phyloP scores from a whole-genome alignment of 768 basidiomycete species.

The Psilocybe azurescens region DNA sequence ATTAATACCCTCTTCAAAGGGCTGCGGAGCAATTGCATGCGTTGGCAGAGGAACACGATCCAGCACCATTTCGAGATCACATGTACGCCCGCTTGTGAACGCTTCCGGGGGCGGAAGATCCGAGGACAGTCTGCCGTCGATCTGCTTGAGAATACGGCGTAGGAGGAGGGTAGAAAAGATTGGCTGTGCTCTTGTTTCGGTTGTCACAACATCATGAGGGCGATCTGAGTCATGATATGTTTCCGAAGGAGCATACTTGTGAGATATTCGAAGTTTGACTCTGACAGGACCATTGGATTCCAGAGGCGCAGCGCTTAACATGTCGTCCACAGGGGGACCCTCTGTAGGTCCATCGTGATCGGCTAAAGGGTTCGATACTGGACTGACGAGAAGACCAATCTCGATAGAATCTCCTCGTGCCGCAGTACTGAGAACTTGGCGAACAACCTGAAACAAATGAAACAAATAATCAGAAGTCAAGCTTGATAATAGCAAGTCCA shows the following conservation, averaged over 20 bases:
- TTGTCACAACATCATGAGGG: constrained; percentile 23
- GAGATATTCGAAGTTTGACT: constrained; percentile 53
- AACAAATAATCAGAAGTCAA: constrained; percentile 4
- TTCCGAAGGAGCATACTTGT: constrained; percentile 44
- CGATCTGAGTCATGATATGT: constrained; percentile 24
- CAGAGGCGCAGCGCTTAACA: constrained; percentile 25
- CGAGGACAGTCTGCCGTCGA: constrained; percentile 56
- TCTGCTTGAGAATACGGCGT: constrained; percentile 62
- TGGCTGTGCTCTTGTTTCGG: constrained; percentile 48
- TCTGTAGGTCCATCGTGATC: constrained; percentile 1
- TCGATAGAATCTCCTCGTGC: constrained; percentile 82
- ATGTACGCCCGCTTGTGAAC: constrained; percentile 56
- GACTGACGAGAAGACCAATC: constrained; percentile 70
- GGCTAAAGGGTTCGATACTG: constrained; percentile 19
- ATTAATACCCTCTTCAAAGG: constrained; percentile 56
- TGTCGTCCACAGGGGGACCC: constrained; percentile 25
- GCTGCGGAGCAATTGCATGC: constrained; percentile 41
- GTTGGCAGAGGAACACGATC: constrained; percentile 59
- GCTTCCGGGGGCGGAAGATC: constrained; percentile 47
- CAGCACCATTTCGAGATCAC: constrained; percentile 69
- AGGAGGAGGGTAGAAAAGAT: constrained; percentile 56
- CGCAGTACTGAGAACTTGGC: constrained; percentile 80
- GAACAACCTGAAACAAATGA: constrained; percentile 62
- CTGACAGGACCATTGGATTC: constrained; percentile 41
- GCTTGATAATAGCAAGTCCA: not conserved